Percentiles rank a stretch among this genome's conserved stretches.
Conservation (phyloP, 441 rosid genomes). For the Euphorbia neoarborescens region DNA sequence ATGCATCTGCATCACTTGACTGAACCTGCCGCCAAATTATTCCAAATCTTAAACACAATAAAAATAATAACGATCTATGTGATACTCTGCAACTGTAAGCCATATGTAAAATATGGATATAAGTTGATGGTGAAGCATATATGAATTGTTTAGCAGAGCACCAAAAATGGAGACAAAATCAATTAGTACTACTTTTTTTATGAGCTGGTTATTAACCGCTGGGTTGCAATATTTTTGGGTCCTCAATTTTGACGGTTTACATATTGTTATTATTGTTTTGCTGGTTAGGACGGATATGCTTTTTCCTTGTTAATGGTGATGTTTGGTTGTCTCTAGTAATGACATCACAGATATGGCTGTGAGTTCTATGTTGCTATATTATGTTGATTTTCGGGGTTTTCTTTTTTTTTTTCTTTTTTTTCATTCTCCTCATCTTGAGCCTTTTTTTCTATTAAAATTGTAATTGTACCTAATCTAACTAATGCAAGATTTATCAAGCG, state of each 20-base stretch:
- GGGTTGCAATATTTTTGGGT: background rate
- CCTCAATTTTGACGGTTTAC: background rate
- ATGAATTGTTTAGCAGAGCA: background rate
- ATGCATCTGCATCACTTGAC: constrained; percentile 27
- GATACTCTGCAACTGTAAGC: background rate
- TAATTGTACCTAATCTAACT: too few species aligned
- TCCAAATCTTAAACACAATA: background rate
- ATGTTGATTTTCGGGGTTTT: background rate
- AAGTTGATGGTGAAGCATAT: too few species aligned
- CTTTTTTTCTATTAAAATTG: too few species aligned
- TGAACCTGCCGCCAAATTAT: background rate
- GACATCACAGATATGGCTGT: background rate
- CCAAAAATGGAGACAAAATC: background rate
- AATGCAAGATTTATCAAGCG: too few species aligned
- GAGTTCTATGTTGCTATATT: constrained; percentile 2
- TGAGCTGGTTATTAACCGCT: background rate
- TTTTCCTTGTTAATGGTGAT: background rate
- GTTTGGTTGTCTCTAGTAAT: constrained; percentile 6
- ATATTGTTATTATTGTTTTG: background rate
- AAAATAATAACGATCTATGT: background rate
- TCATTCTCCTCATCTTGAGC: too few species aligned
- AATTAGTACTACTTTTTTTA: background rate
- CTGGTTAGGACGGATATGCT: background rate
- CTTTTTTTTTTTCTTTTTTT: too few species aligned
- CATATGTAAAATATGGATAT: background rate